Percentiles rank a stretch among this genome's conserved stretches.
Conservation (phyloP, 23 red algal species). For the Agarophyton chilense region DNA sequence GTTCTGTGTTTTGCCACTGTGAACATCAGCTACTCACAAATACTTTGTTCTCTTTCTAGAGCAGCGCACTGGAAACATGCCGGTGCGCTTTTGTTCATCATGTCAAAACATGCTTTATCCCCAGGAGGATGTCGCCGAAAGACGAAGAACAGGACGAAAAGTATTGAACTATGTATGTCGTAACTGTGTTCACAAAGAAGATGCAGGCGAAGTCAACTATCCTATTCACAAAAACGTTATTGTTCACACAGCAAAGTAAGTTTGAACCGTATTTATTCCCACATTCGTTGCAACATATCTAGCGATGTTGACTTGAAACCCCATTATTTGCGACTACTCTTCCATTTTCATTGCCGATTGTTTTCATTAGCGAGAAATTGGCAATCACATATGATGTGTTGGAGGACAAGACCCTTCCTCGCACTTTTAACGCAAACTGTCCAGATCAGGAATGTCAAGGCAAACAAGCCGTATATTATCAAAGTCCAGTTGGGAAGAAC, state of each 20-base stretch:
- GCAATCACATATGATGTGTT: slow-evolving; percentile 78
- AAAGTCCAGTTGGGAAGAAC: slow-evolving; percentile 91
- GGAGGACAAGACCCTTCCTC: slow-evolving; percentile 85
- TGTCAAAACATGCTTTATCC: slow-evolving; percentile 97
- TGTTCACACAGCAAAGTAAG: slow-evolving; percentile 79
- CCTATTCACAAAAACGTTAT: slow-evolving; percentile 92
- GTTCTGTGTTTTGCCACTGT: too few species aligned
- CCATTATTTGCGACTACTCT: not conserved
- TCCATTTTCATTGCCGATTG: not conserved
- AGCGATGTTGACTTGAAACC: not conserved
- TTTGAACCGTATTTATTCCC: not conserved
- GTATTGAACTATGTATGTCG: slow-evolving; percentile 86
- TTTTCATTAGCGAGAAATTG: slow-evolving; percentile 70
- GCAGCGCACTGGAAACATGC: slow-evolving; percentile 27
- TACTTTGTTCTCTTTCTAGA: not conserved
- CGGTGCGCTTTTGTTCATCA: slow-evolving; percentile 61
- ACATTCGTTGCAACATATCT: not conserved
- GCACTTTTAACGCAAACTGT: slow-evolving; percentile 86
- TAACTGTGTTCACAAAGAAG: slow-evolving; percentile 57
- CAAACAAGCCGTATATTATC: slow-evolving; percentile 96
- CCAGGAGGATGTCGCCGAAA: slow-evolving; percentile 68
- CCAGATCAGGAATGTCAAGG: slow-evolving; percentile 68
- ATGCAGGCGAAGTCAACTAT: slow-evolving; percentile 39
- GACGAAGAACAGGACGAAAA: slow-evolving; percentile 57
- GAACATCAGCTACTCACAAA: too few species aligned